Evolutionary conservation across 2,329 filamentous ascomycete species (phyloP).

Genomic region (Colletotrichum sojae): DNA sequence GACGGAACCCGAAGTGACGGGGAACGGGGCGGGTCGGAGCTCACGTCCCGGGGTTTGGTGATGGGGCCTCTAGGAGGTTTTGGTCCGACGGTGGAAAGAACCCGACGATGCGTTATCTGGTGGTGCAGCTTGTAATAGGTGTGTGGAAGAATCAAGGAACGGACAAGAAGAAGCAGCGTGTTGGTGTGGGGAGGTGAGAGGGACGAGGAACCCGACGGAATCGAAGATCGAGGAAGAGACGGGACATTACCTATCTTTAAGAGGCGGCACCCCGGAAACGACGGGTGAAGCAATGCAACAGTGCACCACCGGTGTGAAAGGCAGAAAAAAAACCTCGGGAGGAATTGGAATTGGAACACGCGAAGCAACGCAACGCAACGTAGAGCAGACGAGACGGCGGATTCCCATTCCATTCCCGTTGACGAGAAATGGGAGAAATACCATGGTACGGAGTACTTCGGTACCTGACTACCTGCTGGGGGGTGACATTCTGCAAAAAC

Average conservation of each 20-base stretch:
- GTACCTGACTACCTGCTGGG: too few species aligned
- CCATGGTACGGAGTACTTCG: too few species aligned
- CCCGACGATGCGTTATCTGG: background rate
- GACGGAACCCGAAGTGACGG: conserved; percentile 29
- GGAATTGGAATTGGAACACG: too few species aligned
- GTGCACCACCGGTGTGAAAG: too few species aligned
- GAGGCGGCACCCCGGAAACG: background rate
- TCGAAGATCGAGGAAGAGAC: background rate
- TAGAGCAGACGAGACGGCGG: too few species aligned
- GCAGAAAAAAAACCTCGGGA: too few species aligned
- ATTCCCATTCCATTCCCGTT: too few species aligned
- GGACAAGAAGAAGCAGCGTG: background rate
- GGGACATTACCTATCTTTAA: conserved; percentile 21
- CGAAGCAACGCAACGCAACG: too few species aligned
- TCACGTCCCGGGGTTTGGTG: conserved; percentile 26
- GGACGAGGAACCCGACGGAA: conserved; percentile 18
- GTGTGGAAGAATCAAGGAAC: conserved; percentile 28
- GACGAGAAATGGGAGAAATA: too few species aligned
- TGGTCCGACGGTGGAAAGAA: conserved; percentile 24
- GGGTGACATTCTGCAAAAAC: too few species aligned
- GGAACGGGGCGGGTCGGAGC: conserved; percentile 30
- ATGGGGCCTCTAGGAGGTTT: conserved; percentile 26
- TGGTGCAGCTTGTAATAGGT: background rate
- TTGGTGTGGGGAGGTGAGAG: conserved; percentile 24
- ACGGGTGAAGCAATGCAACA: too few species aligned